Percentiles rank a stretch among this genome's conserved stretches.
Evolutionary conservation across 139 green algal species (phyloP).

Genomic region (Zygnema circumcarinatum): DNA sequence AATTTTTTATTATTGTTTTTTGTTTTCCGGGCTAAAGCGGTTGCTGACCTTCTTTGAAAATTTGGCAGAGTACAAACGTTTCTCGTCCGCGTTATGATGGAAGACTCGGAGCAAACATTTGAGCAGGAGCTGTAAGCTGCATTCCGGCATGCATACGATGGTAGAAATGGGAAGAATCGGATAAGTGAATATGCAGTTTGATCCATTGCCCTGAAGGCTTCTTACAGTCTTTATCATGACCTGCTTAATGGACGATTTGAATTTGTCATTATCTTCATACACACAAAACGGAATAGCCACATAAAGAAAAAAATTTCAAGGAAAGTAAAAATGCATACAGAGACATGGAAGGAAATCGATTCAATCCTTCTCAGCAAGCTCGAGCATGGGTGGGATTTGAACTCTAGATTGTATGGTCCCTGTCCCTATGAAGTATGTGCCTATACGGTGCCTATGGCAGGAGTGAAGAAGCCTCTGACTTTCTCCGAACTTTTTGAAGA

Average conservation of each 20-base stretch:
- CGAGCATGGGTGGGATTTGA: no score
- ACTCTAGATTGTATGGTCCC: no score
- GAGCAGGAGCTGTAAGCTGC: neutral
- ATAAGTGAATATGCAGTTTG: neutral
- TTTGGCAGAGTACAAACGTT: neutral
- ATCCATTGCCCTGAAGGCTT: neutral
- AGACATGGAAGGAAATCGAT: no score
- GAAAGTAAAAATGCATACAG: no score
- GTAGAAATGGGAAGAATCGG: neutral
- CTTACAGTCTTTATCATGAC: neutral
- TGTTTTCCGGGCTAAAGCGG: neutral
- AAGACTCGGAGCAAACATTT: neutral
- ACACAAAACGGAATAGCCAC: no score
- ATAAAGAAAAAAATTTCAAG: no score
- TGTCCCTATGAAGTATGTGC: no score
- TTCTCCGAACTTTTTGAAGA: no score
- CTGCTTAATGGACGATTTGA: neutral
- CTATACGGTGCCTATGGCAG: no score
- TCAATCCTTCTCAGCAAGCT: no score
- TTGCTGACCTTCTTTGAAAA: neutral
- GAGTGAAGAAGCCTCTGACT: no score
- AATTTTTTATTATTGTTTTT: neutral
- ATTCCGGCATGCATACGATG: neutral
- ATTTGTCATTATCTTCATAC: neutral
- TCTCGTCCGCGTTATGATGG: neutral